Base-by-base conservation (phyloP, 108 stramenopile genomes). In the Parmales sp. region DNA sequence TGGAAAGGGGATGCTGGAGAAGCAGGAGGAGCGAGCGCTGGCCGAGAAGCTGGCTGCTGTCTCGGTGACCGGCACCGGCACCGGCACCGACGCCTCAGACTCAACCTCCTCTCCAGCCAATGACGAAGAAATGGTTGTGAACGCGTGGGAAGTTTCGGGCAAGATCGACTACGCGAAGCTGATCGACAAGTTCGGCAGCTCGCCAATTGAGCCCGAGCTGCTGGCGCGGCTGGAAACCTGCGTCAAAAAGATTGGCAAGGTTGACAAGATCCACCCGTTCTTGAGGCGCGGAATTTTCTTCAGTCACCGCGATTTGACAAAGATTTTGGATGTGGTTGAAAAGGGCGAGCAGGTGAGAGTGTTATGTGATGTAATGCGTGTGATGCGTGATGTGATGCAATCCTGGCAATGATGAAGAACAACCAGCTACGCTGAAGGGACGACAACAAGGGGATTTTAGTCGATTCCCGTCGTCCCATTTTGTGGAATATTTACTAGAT, bases 281-380 rank as follows among this genome's bases (percentile, higher is more conserved):
- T 76, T 99, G 49, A 76, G 98, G 38, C 83, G 96, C n/a, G 84
- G 88, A 26, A 90, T 99, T 39, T 99, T 98, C 82, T 99, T 98
- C 78, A 90, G 89, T 26, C 98, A 99, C 81, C 89, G 98, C 9
- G 98, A 99, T 68, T 73, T 99, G 73, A 75, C 74, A 38, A 72
- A 90, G 73, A 74, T 98, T 70, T 72, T 86, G 45, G 92, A 95
- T 66, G 74, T 73, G 29, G 63, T 88, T 20, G 86, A 88, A 63
- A 68, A 34, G 19, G 71, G 76, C 65, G 68, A 76, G 69, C 73
- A 73, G 36, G 36, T 78, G 22, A 23, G 34, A 54, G 72, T 74
- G 36, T 72, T 75, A 13, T 46, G 64, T 4, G 34, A 20, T 39
- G 38, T 37, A 37, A 39, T 39, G 1, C 39, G 23, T 0, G 65